Evolutionary conservation across 768 basidiomycete species (phyloP), one percentile per base, ranked within the genome.

Genomic region (Lactarius hatsudake): DNA sequence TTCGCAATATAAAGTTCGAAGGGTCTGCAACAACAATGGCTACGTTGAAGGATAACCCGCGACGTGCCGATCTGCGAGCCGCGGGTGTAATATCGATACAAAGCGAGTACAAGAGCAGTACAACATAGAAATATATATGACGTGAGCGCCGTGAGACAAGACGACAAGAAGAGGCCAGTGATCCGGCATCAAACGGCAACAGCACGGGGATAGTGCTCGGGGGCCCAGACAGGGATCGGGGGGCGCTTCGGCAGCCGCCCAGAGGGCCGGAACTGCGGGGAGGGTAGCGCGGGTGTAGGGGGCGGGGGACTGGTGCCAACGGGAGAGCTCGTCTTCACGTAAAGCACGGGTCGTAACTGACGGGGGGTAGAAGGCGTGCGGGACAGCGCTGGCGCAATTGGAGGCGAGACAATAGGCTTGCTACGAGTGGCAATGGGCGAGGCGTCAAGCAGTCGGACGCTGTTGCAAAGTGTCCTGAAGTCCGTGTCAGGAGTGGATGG

Each of bases 351-450:
- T n/a, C 68, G 61, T 28, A 30, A 45, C 10, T 58, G 64, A 38
- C 61, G 58, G 12, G 55, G 65, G 6, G 68, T 59, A 66, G 64
- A 71, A 67, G 57, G 73, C 72, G 69, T 61, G 64, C 26, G 67
- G 53, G 40, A 74, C 64, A 26, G 66, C 23, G 71, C 75, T 28
- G 76, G 75, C 51, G 72, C 74, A 5, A n/a, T 9, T 18, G 61
- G 61, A 3, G 61, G 61, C 2, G 65, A 58, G n/a, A 66, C 30
- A 32, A 38, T 42, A 1, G 10, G 56, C 13, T 10, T 65, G 30
- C 15, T 28, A 20, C 34, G 18, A 2, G 53, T n/a, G 3, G 42
- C 18, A 2, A 48, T 48, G 34, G 34, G 59, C 23, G 42, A n/a
- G 45, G 20, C 63, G 12, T 63, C 45, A 18, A 59, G 45, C 23